phyloP scores from a whole-genome alignment of 352 stramenopile species.

The Pythium phragmiticola region DNA sequence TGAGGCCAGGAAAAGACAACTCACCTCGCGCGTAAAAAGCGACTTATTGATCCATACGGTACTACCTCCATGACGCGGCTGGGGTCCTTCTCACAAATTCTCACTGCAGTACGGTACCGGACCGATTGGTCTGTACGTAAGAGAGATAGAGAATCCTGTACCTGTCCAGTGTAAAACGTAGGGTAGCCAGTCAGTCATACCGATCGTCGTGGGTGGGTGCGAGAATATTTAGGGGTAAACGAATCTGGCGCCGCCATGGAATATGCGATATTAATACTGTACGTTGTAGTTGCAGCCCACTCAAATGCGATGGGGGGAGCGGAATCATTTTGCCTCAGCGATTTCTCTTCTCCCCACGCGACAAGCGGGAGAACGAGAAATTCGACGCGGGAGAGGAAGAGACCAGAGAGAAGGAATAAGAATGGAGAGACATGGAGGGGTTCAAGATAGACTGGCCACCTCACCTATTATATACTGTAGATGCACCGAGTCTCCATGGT shows the following conservation, averaged over 20 bases:
- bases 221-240: neutral
- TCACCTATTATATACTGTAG: neutral
- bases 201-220: too few relatives aligned
- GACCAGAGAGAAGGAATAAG: neutral
- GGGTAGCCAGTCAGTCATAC: too few relatives aligned
- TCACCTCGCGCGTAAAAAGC: neutral
- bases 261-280: neutral
- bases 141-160: neutral
- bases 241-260: neutral
- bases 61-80: neutral
- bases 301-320: too few relatives aligned
- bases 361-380: slow-evolving; percentile 3
- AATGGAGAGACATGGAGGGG: neutral
- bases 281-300: slow-evolving; percentile 1
- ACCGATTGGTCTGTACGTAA: neutral
- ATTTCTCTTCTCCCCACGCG: slow-evolving; percentile 5
- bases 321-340: too few relatives aligned
- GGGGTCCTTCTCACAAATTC: neutral
- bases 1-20: slow-evolving; percentile 2
- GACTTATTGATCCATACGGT: neutral
- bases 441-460: slow-evolving; percentile 1
- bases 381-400: neutral
- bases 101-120: neutral
- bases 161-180: too few relatives aligned
- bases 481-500: too few relatives aligned